Conservation (phyloP, 441 rosid genomes). For the Theobroma grandiflorum region DNA sequence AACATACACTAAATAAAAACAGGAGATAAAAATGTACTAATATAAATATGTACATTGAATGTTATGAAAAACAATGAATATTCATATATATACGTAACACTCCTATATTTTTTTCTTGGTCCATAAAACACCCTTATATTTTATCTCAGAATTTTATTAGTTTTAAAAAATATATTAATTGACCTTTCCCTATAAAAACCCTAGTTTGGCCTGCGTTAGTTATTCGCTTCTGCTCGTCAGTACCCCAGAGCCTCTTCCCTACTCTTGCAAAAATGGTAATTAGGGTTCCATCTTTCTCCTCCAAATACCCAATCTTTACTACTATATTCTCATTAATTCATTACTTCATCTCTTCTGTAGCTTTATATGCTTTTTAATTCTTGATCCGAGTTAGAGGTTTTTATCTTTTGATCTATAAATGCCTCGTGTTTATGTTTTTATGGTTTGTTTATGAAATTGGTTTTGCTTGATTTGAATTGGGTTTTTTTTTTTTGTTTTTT, state of each 20-base stretch:
- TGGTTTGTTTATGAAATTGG: neutral
- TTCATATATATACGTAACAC: too few relatives aligned
- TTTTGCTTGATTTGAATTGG: neutral
- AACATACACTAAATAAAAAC: too few relatives aligned
- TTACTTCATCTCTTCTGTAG: neutral
- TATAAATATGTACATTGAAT: too few relatives aligned
- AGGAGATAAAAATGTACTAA: too few relatives aligned
- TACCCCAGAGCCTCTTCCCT: neutral
- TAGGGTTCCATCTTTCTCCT: neutral
- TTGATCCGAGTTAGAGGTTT: neutral
- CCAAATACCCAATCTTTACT: neutral
- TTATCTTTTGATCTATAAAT: neutral
- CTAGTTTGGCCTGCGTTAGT: neutral
- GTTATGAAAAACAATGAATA: too few relatives aligned
- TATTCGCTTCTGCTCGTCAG: neutral
- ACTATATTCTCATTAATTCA: neutral
- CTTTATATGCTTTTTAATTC: neutral
- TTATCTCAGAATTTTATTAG: too few relatives aligned
- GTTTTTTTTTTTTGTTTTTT: neutral
- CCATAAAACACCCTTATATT: too few relatives aligned
- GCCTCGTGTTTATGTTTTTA: too few relatives aligned
- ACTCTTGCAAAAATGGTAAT: constrained; percentile 11
- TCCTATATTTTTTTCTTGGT: too few relatives aligned
- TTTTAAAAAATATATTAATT: too few relatives aligned
- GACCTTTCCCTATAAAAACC: neutral